Evolutionary conservation across 441 rosid genomes (phyloP).

Genomic region (Erodium moschatum): DNA sequence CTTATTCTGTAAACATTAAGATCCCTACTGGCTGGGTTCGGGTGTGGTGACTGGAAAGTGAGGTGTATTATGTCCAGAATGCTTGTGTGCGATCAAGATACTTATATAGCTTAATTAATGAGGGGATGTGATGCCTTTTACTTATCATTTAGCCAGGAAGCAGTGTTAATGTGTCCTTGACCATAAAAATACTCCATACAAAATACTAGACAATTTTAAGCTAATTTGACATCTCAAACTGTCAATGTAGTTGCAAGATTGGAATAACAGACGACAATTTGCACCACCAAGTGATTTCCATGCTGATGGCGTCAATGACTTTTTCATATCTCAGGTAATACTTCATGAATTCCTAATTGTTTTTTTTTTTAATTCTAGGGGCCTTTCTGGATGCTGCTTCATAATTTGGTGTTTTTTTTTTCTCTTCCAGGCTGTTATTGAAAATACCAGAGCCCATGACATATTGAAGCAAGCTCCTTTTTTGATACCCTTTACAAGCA

Average conservation of each 20-base stretch:
- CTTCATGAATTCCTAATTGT: slow-evolving; percentile 20
- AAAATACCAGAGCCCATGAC: slow-evolving; percentile 84
- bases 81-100: neutral
- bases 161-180: neutral
- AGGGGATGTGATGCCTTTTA: no score
- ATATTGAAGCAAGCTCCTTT: slow-evolving; percentile 95
- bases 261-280: slow-evolving; percentile 86
- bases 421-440: slow-evolving; percentile 59
- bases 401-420: slow-evolving; percentile 25
- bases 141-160: neutral
- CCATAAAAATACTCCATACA: neutral
- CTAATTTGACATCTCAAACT: slow-evolving; percentile 15
- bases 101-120: no score
- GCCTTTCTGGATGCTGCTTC: slow-evolving; percentile 17
- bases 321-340: slow-evolving; percentile 80
- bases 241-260: slow-evolving; percentile 74
- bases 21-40: neutral
- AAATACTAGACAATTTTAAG: no score
- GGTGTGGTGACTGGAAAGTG: neutral
- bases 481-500: slow-evolving; percentile 89
- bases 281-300: slow-evolving; percentile 78
- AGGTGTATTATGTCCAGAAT: neutral
- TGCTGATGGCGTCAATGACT: slow-evolving; percentile 83
- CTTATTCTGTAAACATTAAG: neutral
- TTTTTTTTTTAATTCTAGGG: slow-evolving; percentile 12